These are phyloP conservation scores for Cyclaneusma minus DNA, from an alignment of 2,329 filamentous ascomycete genomes.

Conservation along the genomic window DNA sequence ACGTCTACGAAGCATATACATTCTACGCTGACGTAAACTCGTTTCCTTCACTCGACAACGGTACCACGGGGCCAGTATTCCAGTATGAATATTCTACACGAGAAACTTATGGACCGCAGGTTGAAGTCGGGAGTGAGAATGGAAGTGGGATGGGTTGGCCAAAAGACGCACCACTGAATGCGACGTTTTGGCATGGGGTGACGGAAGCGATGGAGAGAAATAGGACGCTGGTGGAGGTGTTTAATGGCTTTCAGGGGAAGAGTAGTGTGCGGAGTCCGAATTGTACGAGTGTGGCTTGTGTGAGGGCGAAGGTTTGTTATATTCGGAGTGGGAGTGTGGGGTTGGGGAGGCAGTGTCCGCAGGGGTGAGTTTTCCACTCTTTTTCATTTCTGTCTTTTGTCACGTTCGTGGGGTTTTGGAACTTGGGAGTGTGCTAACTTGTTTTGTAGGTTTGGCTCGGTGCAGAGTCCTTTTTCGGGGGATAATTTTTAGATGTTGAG, in stretches of 20 bases:
- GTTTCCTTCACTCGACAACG: conserved; percentile 23
- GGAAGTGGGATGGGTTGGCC: too few species aligned
- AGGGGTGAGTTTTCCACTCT: conserved; percentile 30
- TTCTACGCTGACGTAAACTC: conserved; percentile 34
- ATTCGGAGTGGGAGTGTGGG: conserved; percentile 38
- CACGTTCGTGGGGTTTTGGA: too few species aligned
- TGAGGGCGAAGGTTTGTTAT: conserved; percentile 39
- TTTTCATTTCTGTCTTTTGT: too few species aligned
- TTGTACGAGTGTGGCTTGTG: conserved; percentile 34
- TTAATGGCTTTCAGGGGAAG: conserved; percentile 37
- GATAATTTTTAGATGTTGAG: too few species aligned
- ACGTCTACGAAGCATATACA: conserved; percentile 36
- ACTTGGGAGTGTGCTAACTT: too few species aligned
- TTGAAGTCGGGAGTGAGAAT: too few species aligned
- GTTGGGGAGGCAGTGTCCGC: conserved; percentile 32
- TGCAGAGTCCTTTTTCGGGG: conserved; percentile 22
- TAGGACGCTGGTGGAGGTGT: conserved; percentile 27
- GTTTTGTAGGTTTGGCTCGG: too few species aligned
- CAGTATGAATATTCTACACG: conserved; percentile 34
- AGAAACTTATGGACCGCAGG: conserved; percentile 27
- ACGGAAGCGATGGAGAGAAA: conserved; percentile 40
- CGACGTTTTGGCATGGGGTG: conserved; percentile 41
- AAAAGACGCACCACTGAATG: conserved; percentile 33
- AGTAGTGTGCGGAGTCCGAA: conserved; percentile 31
- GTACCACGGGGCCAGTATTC: conserved; percentile 28